Evolutionary conservation across 805 yeast genomes (phyloP), one percentile per base, ranked within the genome.

Genomic region (Suhomyces sp.): DNA sequence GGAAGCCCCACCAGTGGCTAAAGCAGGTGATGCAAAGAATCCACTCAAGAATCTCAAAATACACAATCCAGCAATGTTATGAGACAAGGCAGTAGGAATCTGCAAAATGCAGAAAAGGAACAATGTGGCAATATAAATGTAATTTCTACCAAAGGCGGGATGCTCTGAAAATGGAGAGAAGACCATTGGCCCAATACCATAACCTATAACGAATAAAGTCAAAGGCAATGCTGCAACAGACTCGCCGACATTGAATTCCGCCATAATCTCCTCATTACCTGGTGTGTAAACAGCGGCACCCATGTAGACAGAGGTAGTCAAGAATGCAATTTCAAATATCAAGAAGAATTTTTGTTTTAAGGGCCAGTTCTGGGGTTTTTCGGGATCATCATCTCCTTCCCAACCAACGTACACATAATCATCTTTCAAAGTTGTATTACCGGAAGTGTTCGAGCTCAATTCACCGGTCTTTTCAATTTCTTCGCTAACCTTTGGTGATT

Each of bases 131-230:
- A 77, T 68, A 55, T 82, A 84, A 41, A 81, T 73, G 29, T 74
- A 68, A 51, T 79, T 80, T 55, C 87, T 73, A 12, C 88, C 88
- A 47, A 81, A 63, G 4, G 65, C 62, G 2, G 83, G 79, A 47
- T 80, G 73, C 62, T 84, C 88, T 12, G 85, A 78, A 54, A 84
- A 57, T 4, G 88, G 88, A 0, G 86, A 78, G 50, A 82, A 79
- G 2, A 82, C 56, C 71, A 84, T 70, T 2, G 87, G 87, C 1
- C 87, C 87, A 19, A 82, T 48, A 49, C 85, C 88, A 60, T 84
- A 83, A 8, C 87, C 88, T 26, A 83, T 58, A 6, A 84, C 84
- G 56, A 79, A 85, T 40, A 82, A 56, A 0, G 85, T 69, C 58
- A 85, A 70, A 2, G 85, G 83, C 35, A 85, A 67, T 0, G 78